phyloP scores from a whole-genome alignment of 805 yeast species.

The Kodamaea laetipori region DNA sequence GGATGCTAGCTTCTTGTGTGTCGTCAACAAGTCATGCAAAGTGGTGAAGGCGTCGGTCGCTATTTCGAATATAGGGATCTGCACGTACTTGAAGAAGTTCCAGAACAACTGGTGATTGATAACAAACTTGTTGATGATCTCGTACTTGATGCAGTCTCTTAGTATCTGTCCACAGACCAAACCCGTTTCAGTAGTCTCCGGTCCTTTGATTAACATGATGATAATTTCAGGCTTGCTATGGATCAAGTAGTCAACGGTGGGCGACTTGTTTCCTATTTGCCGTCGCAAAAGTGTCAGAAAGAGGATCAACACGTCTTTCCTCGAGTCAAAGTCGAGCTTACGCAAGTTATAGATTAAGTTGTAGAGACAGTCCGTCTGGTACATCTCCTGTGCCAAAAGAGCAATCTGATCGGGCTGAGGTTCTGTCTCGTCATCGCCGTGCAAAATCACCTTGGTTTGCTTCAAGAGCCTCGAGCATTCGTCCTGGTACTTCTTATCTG shows the following conservation, averaged over 20 bases:
- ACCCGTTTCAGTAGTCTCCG: slow-evolving; percentile 73
- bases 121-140: slow-evolving; percentile 61
- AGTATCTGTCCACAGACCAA: slow-evolving; percentile 75
- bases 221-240: slow-evolving; percentile 64
- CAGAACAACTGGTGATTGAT: slow-evolving; percentile 67
- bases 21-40: slow-evolving; percentile 64
- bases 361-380: slow-evolving; percentile 66
- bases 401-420: slow-evolving; percentile 75
- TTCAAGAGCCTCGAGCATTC: slow-evolving; percentile 67
- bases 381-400: slow-evolving; percentile 77
- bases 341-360: slow-evolving; percentile 59
- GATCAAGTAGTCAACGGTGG: slow-evolving; percentile 83
- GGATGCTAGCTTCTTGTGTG: slow-evolving; percentile 67
- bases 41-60: slow-evolving; percentile 90
- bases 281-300: slow-evolving; percentile 79
- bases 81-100: slow-evolving; percentile 80
- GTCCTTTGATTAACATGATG: slow-evolving; percentile 62
- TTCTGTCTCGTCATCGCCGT: slow-evolving; percentile 67
- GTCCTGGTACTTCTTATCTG: slow-evolving; percentile 62
- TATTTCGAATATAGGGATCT: slow-evolving; percentile 77
- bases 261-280: slow-evolving; percentile 72
- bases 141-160: slow-evolving; percentile 82
- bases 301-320: slow-evolving; percentile 76
- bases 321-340: slow-evolving; percentile 83
- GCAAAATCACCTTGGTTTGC: slow-evolving; percentile 64